Evolutionary conservation across 164 flowering plant genomes (phyloP).

Genomic region (Annona cherimola): DNA sequence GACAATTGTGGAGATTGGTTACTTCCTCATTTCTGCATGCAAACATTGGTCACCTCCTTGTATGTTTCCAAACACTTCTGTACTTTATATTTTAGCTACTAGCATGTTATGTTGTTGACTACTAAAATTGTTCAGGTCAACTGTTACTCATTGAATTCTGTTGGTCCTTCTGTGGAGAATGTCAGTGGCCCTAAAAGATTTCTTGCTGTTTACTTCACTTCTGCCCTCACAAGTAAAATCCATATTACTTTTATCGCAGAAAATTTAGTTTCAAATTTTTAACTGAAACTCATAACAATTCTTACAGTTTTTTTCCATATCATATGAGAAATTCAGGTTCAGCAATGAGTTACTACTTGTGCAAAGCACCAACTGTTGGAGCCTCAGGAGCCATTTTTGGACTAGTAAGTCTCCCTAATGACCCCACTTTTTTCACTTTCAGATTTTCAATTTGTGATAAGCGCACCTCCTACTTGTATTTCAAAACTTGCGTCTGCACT

Average conservation of each 20-base stretch:
- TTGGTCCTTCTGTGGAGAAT: slow-evolving; percentile 75
- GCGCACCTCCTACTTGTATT: not conserved
- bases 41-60: slow-evolving; percentile 79
- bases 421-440: not conserved
- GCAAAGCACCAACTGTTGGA: slow-evolving; percentile 78
- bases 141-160: slow-evolving; percentile 76
- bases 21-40: slow-evolving; percentile 79
- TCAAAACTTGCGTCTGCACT: not conserved
- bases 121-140: slow-evolving; percentile 53
- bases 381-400: slow-evolving; percentile 98
- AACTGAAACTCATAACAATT: slow-evolving; percentile 5
- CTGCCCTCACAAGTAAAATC: slow-evolving; percentile 78
- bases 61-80: slow-evolving; percentile 23
- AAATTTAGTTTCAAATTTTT: not conserved
- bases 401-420: slow-evolving; percentile 43
- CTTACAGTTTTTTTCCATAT: slow-evolving; percentile 16
- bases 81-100: not conserved
- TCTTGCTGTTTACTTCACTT: slow-evolving; percentile 64
- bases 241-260: not conserved
- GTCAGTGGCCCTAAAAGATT: slow-evolving; percentile 66
- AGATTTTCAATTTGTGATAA: too few relatives aligned
- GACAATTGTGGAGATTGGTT: slow-evolving; percentile 83
- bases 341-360: slow-evolving; percentile 67
- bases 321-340: slow-evolving; percentile 50
- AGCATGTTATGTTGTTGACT: not conserved